Conservation (phyloP, 352 stramenopile genomes). For the Pythium myriotylum region DNA sequence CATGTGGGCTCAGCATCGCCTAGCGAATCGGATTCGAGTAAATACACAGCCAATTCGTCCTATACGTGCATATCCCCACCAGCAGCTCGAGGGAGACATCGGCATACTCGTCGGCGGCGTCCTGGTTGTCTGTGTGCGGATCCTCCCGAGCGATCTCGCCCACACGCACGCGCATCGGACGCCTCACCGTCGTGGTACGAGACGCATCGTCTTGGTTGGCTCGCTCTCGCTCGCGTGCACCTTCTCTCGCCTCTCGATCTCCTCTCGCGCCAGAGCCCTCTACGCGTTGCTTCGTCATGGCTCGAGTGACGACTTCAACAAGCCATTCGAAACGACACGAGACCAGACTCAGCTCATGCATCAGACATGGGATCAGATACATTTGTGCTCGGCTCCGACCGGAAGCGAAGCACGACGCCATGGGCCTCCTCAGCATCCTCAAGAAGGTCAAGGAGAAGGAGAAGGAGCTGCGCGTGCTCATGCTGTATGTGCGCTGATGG, state of each 20-base stretch:
- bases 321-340: slow-evolving; percentile 16
- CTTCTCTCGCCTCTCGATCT: background rate
- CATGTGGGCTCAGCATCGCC: slow-evolving; percentile 76
- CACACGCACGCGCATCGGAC: slow-evolving; percentile 49
- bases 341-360: slow-evolving; percentile 16
- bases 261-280: background rate
- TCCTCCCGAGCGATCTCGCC: background rate
- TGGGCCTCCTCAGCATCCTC: slow-evolving; percentile 93
- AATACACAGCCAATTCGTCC: too few species aligned
- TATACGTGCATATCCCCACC: slow-evolving; percentile 30
- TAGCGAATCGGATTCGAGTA: slow-evolving; percentile 30
- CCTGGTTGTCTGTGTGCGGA: slow-evolving; percentile 20
- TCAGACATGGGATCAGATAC: slow-evolving; percentile 17
- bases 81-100: slow-evolving; percentile 62
- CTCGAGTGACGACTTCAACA: slow-evolving; percentile 2
- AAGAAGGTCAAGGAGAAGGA: slow-evolving; percentile 99
- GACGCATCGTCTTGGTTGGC: slow-evolving; percentile 23
- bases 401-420: slow-evolving; percentile 32
- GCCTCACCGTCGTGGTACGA: slow-evolving; percentile 8
- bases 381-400: too few species aligned
- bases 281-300: slow-evolving; percentile 10
- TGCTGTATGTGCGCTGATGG: slow-evolving; percentile 81
- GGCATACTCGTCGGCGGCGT: slow-evolving; percentile 14
- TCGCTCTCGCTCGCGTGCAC: background rate
- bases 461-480: slow-evolving; percentile 98